Conservation (phyloP, 148 eudicot species). For the Dysphania ambrosioides region DNA sequence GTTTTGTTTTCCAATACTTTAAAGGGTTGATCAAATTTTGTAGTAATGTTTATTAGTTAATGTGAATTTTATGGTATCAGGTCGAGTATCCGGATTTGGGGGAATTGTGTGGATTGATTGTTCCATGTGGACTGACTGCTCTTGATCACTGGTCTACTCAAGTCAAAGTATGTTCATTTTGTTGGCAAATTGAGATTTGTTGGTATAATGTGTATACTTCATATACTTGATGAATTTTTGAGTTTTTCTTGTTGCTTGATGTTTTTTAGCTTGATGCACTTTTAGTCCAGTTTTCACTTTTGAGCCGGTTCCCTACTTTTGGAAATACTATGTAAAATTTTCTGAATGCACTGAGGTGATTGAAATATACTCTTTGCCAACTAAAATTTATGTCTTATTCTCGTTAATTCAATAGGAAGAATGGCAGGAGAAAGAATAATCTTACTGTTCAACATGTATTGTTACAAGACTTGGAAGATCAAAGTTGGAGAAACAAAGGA, state of each 20-base stretch:
- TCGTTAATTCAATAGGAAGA: not conserved
- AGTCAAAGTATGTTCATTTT: constrained; percentile 63
- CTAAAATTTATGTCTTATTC: not conserved
- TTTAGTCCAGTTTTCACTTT: too few relatives aligned
- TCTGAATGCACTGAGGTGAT: not conserved
- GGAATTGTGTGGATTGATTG: constrained; percentile 52
- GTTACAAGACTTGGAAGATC: not conserved
- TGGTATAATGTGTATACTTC: not conserved
- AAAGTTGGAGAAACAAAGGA: not conserved
- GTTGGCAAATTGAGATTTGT: not conserved
- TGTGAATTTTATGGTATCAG: constrained; percentile 34
- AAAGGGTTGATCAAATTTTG: constrained; percentile 1
- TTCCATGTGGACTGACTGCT: constrained; percentile 83
- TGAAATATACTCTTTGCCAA: not conserved
- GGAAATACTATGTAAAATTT: not conserved
- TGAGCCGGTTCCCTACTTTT: not conserved
- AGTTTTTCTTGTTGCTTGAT: not conserved
- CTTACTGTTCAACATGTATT: not conserved
- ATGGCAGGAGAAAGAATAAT: not conserved
- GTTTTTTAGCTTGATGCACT: too few relatives aligned
- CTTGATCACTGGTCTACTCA: constrained; percentile 99
- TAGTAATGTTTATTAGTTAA: constrained; percentile 3
- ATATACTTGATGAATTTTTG: not conserved
- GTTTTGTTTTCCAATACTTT: not conserved
- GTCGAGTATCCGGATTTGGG: constrained; percentile 56